phyloP scores from a whole-genome alignment of 106 monocot genomes.

The Hemerocallis citrina region DNA sequence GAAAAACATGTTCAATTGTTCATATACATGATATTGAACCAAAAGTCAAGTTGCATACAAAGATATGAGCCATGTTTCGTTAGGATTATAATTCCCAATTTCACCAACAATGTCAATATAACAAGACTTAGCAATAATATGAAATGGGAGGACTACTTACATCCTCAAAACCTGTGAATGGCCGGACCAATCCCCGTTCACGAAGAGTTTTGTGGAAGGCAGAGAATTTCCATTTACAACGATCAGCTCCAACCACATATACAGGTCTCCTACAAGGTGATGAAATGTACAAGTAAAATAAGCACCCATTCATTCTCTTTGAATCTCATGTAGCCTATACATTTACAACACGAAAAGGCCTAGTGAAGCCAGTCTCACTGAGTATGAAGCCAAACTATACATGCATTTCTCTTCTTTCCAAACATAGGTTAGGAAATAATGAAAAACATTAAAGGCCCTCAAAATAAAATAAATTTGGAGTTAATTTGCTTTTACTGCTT shows the following conservation, averaged over 20 bases:
- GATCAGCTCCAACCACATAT: conserved; percentile 79
- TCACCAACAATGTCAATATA: background rate
- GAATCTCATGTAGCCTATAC: background rate
- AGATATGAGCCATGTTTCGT: background rate
- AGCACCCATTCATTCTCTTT: background rate
- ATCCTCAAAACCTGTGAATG: conserved; percentile 84
- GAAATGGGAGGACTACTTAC: no score
- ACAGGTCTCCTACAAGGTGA: conserved; percentile 65
- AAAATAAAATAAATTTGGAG: background rate
- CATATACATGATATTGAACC: background rate
- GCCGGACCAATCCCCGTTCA: conserved; percentile 59
- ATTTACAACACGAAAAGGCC: no score
- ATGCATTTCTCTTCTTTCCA: no score
- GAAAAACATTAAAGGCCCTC: no score
- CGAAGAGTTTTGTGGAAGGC: conserved; percentile 65
- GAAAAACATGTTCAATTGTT: background rate
- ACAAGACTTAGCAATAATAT: background rate
- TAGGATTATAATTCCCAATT: background rate
- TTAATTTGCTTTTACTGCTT: no score
- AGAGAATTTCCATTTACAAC: conserved; percentile 88
- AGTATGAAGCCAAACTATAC: no score
- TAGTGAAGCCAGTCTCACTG: no score
- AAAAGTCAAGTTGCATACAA: background rate
- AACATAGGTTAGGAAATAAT: no score
- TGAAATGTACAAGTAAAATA: background rate